These are phyloP conservation scores for Phanerochaete carnosa DNA, from an alignment of 768 basidiomycete species.

Conservation along the genomic window DNA sequence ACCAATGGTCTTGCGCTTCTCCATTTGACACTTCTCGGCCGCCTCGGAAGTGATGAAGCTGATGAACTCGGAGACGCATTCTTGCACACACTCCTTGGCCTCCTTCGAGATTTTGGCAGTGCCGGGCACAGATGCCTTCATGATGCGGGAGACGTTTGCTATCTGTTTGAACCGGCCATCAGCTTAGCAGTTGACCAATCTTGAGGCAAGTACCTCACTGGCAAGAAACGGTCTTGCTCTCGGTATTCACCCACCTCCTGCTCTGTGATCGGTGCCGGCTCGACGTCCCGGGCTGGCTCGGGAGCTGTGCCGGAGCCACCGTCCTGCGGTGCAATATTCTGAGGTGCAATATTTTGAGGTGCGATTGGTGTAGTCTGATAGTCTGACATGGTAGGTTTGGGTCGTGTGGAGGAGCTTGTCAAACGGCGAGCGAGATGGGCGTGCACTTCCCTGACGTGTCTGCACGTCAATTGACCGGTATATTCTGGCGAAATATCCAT, in stretches of 20 bases:
- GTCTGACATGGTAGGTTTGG: constrained; percentile 19
- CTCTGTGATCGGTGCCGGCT: constrained; percentile 78
- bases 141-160: constrained; percentile 96
- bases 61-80: constrained; percentile 96
- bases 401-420: too few species aligned
- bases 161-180: constrained; percentile 52
- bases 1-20: constrained; percentile 97
- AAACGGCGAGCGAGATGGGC: too few species aligned
- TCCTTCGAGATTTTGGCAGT: constrained; percentile 97
- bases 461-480: too few species aligned
- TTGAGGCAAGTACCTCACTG: constrained; percentile 46
- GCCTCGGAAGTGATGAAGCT: constrained; percentile 96
- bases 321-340: constrained; percentile 39
- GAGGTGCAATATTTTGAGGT: constrained; percentile 21
- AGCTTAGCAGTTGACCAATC: background rate
- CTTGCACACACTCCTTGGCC: constrained; percentile 97
- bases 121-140: constrained; percentile 87
- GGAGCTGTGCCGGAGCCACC: constrained; percentile 30
- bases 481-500: too few species aligned
- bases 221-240: constrained; percentile 92
- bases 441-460: too few species aligned
- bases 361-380: too few species aligned
- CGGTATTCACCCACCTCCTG: constrained; percentile 92
- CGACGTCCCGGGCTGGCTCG: constrained; percentile 35
- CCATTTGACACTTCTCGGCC: constrained; percentile 88